Evolutionary conservation across 148 eudicot genomes (phyloP).

Genomic region (Rhododendron mucronatum): DNA sequence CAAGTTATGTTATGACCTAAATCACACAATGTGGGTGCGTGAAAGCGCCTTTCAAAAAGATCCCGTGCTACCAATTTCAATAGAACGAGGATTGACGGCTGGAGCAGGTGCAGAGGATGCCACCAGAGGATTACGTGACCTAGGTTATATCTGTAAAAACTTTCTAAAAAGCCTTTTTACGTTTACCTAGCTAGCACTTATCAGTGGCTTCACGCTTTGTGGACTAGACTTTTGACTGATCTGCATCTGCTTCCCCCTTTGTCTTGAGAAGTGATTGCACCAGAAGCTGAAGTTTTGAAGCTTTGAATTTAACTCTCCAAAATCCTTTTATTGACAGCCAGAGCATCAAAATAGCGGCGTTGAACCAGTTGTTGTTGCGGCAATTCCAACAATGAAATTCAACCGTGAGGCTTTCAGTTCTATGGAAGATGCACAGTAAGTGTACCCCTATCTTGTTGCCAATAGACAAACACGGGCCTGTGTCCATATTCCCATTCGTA

Average conservation of each 20-base stretch:
- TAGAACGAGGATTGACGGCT: neutral
- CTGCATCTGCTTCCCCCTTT: neutral
- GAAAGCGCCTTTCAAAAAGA: neutral
- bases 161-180: neutral
- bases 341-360: slow-evolving; percentile 50
- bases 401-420: slow-evolving; percentile 51
- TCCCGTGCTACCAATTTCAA: neutral
- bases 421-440: slow-evolving; percentile 55
- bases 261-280: neutral
- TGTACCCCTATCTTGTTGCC: slow-evolving; percentile 4
- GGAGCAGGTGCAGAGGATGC: neutral
- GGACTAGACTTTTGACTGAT: neutral
- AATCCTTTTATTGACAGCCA: slow-evolving; percentile 37
- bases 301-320: neutral
- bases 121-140: neutral
- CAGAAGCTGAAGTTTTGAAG: neutral
- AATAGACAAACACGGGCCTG: neutral
- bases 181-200: neutral
- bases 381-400: slow-evolving; percentile 66
- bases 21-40: neutral
- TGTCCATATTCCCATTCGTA: neutral
- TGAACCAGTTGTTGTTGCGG: slow-evolving; percentile 52
- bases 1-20: neutral
- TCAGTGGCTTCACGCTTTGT: neutral
- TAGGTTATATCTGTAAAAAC: neutral